Base-by-base conservation (phyloP, 2,329 filamentous ascomycete genomes). In the Polytolypa hystricis region DNA sequence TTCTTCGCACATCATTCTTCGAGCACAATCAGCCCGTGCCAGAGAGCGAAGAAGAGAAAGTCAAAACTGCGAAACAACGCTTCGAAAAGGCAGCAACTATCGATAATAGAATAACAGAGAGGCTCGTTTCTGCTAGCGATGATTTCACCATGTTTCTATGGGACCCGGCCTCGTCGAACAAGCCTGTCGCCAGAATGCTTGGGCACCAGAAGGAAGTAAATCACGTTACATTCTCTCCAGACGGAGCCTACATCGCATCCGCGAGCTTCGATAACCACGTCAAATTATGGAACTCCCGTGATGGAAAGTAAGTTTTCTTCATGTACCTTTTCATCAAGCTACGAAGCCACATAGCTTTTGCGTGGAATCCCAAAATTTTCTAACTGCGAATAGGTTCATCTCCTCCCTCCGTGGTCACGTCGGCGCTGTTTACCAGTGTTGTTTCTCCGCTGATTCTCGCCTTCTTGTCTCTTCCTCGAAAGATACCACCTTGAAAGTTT, bases 201-300 rank as follows among this genome's bases (percentile, higher is more conserved):
- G 91, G 91, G 2, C 91, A 98, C 53, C 85, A 95, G 57, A 96
- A 96, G 63, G 84, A 89, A 54, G 87, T 96, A 48, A 95, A 96
- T 58, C 84, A 95, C 55, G 87, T 96, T 32, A 82, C 80, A 0
- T 96, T 96, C 61, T 94, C 85, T 1, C 86, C 89, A 0, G 87
- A 96, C 53, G 89, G 86, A 21, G 70, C 75, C 6, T 72, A 89
- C 40, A 86, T 98, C 49, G 91, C 91, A 6, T 93, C 83, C 25
- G 79, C 84, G 6, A 80, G 81, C 3, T 98, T 89, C 65, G 91
- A 98, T 58, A 98, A 96, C 56, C 84, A 89, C 51, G 85, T 89
- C 49, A 94, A 94, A 62, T 64, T 95, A 17, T 96, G 87, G 87
- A 84, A 79, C 47, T 82, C 81, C 2, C 71, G 74, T 54, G 82